Evolutionary conservation across 2,329 filamentous ascomycete species (phyloP), one percentile per base, ranked within the genome.

Genomic region (Aspergillus jensenii): DNA sequence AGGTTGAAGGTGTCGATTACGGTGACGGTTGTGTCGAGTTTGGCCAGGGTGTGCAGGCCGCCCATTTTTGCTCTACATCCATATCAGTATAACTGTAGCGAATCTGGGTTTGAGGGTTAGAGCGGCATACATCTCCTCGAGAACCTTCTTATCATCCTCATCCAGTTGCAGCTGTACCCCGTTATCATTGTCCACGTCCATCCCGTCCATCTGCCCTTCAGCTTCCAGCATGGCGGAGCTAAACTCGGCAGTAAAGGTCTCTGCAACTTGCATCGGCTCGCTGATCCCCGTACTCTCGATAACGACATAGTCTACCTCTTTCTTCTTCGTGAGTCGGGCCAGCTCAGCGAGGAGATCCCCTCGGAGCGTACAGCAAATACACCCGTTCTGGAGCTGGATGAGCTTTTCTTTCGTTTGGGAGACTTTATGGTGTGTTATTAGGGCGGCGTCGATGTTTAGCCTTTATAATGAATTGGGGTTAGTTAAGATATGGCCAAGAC

Each of bases 331-430:
- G 1, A 91, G 77, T 1, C 81, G 81, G 0, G 87, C 87, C 0
- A 91, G 81, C 68, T 91, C 88, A 59, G 88, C 84, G 0, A 91
- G 80, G 1, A 91, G 74, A 56, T 91, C 88, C 1, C 88, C 87
- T 3, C 89, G 84, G 0, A 91, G 78, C 0, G 88, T 91, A 65
- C 89, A 91, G 77, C 88, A 91, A 65, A 91, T 91, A 63, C 89
- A 91, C 9, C 88, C 87, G 60, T 90, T 90, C 66, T 90, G 86
- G 55, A 90, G 79, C 9, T 86, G 83, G 15, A 90, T 84, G 33
- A 90, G 79, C 61, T 88, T 87, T 62, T 89, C 85, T 40, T 87
- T 76, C 0, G 83, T 84, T 62, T 83, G 81, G 2, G 82, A 83
- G 37, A 88, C 72, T 23, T 79, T 80, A 65, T 86, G 81, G 2